Conservation (phyloP, 2,329 filamentous ascomycete genomes). For the Alternaria metachromatica region DNA sequence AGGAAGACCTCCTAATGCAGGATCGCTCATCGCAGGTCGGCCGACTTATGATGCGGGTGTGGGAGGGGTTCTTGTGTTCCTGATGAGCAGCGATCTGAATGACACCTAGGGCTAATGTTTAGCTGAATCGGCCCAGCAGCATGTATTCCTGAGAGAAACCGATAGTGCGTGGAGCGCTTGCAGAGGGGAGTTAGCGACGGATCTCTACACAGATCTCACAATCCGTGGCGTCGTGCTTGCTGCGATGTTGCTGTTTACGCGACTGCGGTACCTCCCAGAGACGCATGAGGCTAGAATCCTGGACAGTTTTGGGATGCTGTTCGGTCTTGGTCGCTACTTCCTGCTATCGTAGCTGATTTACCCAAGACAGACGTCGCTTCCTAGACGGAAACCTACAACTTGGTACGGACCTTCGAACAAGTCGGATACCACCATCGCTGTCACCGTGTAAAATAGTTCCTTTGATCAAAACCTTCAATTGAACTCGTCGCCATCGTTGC, state of each 20-base stretch:
- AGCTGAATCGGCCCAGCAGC: background rate
- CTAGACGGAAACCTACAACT: conserved; percentile 15
- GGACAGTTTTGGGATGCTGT: conserved; percentile 26
- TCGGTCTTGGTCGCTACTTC: conserved; percentile 50
- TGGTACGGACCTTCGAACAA: conserved; percentile 19
- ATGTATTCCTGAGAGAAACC: conserved; percentile 14
- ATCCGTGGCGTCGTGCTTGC: conserved; percentile 5
- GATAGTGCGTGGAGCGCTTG: conserved; percentile 23
- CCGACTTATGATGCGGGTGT: background rate
- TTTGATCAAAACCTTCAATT: background rate
- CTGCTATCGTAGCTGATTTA: conserved; percentile 36
- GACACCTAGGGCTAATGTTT: background rate
- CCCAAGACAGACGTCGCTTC: conserved; percentile 18
- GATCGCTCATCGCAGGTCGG: background rate
- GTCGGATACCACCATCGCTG: conserved; percentile 19
- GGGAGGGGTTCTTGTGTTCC: background rate
- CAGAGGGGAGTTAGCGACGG: conserved; percentile 51
- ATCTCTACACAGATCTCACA: conserved; percentile 47
- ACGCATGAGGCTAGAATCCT: conserved; percentile 32
- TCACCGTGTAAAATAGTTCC: background rate
- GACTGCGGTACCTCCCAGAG: background rate
- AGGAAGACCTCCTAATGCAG: background rate
- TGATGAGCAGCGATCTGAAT: background rate
- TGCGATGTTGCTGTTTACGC: background rate
- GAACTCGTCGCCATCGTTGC: conserved; percentile 1